phyloP scores from a whole-genome alignment of 768 basidiomycete species.

The Boletellus ananiceps region DNA sequence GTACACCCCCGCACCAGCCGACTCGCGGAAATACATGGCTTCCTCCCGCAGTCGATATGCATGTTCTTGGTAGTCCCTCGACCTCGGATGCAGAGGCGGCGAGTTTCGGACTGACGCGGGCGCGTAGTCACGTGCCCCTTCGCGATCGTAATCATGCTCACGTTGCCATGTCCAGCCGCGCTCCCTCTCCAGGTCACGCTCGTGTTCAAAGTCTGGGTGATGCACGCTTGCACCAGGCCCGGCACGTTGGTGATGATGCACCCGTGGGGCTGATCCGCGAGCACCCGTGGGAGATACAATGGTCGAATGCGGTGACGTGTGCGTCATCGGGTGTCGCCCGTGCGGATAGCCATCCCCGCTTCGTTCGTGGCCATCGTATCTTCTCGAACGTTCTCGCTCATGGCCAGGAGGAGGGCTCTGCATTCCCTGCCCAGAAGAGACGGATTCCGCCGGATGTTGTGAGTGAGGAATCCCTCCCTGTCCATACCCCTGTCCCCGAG shows the following conservation, averaged over 20 bases:
- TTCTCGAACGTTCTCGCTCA: slow-evolving; percentile 43
- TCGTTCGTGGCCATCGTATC: slow-evolving; percentile 45
- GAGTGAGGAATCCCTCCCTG: slow-evolving; percentile 39
- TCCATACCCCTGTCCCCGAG: slow-evolving; percentile 40
- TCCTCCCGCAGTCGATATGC: slow-evolving; percentile 30
- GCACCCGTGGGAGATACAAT: slow-evolving; percentile 32
- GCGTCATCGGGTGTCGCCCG: slow-evolving; percentile 28
- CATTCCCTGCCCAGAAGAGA: slow-evolving; percentile 41
- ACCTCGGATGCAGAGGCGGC: slow-evolving; percentile 36
- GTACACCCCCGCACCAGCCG: slow-evolving; percentile 28
- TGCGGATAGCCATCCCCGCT: slow-evolving; percentile 33
- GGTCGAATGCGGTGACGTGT: slow-evolving; percentile 33
- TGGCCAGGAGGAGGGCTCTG: slow-evolving; percentile 47
- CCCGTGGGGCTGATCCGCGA: slow-evolving; percentile 36
- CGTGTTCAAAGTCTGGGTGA: slow-evolving; percentile 31
- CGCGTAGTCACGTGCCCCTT: slow-evolving; percentile 30
- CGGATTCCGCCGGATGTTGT: slow-evolving; percentile 43
- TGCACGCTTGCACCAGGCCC: slow-evolving; percentile 58
- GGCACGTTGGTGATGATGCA: slow-evolving; percentile 64
- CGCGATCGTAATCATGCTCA: slow-evolving; percentile 43
- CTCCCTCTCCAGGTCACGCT: slow-evolving; percentile 49
- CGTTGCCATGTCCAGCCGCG: slow-evolving; percentile 32
- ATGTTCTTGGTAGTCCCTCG: slow-evolving; percentile 32
- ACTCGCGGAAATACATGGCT: slow-evolving; percentile 28
- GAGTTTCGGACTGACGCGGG: slow-evolving; percentile 36